Evolutionary conservation across 306 rosid species (phyloP), one percentile per base, ranked within the genome.

Genomic region (Amphicarpaea edgeworthii): DNA sequence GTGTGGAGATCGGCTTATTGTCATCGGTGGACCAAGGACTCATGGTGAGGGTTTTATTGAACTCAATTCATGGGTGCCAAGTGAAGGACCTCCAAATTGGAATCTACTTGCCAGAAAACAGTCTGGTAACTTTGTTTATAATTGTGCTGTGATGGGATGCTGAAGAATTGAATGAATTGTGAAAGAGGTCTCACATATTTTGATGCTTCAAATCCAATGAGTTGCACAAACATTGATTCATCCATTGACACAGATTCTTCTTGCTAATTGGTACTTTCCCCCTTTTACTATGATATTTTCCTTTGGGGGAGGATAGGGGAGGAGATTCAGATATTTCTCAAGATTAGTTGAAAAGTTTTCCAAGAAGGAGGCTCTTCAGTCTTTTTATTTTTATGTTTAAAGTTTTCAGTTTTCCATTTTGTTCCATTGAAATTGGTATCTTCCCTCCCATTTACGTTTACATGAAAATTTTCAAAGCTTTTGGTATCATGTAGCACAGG

Each of bases 101-200:
- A 62, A 81, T 72, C 81, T 93, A 63, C 96, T 93, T 24, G 96
- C 85, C 2, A 82, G 94, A 76, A 90, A 89, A 83, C 81, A 72
- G 12, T 88, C 89, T 6, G 85, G 88, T 70, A 86, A 82, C 77
- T 93, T 93, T 80, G 98, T 93, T 69, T 93, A 93, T 87, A 93
- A 93, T 78, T 93, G 96, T 81, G 98, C 96, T 57, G 98, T 93
- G 77, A 93, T 93, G 98, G 98, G 98, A 41, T 93, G 98, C 86
- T 93, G 86, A 90, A 70, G 77, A 41, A 57, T 73, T 72, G 47
- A 77, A 8, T 72, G 47, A 77, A 8, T 40, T 69, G 71, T 62
- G 77, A 41, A 41, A 58, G 41, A 58, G 41, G 54, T 55, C 26
- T 46, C 68, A 64, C 82, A 66, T 66, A 51, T 74, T 70, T 38